Percentiles rank a stretch among this genome's conserved stretches.
These are phyloP conservation scores for Pseudogymnoascus sp. DNA, from an alignment of 2,329 filamentous ascomycete genomes.

Conservation along the genomic window DNA sequence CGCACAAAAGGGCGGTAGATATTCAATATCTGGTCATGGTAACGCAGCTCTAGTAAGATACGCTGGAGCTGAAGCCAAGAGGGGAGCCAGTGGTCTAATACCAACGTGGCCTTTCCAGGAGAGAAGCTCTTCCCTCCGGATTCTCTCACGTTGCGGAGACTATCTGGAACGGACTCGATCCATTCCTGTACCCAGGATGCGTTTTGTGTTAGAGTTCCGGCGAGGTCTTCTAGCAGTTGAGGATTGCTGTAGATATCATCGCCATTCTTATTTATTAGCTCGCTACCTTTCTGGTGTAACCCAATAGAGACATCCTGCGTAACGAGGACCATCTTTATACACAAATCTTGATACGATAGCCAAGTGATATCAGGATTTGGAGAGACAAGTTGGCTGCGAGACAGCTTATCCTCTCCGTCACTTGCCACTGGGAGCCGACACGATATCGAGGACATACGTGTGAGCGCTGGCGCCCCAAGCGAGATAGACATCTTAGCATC, in stretches of 20 bases:
- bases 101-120: conserved; percentile 29
- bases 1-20: conserved; percentile 34
- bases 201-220: conserved; percentile 21
- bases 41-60: conserved; percentile 35
- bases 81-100: conserved; percentile 30
- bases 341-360: conserved; percentile 26
- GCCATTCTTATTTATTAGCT: conserved; percentile 17
- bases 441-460: conserved; percentile 23
- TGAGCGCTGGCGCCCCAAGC: conserved; percentile 29
- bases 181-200: conserved; percentile 26
- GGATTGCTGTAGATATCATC: conserved; percentile 24
- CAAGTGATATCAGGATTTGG: conserved; percentile 26
- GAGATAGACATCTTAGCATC: conserved; percentile 33
- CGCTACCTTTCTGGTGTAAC: conserved; percentile 25
- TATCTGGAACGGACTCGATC: conserved; percentile 30
- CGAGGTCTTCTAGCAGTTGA: conserved; percentile 21
- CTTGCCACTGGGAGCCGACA: conserved; percentile 29
- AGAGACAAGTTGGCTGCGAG: conserved; percentile 24
- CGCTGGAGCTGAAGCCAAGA: conserved; percentile 37
- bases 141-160: conserved; percentile 28
- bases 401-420: conserved; percentile 20
- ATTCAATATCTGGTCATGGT: conserved; percentile 33
- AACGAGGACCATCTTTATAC: conserved; percentile 26
- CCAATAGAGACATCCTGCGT: conserved; percentile 24
- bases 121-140: conserved; percentile 26